A percentile compares a stretch with the other conserved stretches of the same genome.
phyloP scores from a whole-genome alignment of 257 asterid species.

The Salvia rosmarinus region DNA sequence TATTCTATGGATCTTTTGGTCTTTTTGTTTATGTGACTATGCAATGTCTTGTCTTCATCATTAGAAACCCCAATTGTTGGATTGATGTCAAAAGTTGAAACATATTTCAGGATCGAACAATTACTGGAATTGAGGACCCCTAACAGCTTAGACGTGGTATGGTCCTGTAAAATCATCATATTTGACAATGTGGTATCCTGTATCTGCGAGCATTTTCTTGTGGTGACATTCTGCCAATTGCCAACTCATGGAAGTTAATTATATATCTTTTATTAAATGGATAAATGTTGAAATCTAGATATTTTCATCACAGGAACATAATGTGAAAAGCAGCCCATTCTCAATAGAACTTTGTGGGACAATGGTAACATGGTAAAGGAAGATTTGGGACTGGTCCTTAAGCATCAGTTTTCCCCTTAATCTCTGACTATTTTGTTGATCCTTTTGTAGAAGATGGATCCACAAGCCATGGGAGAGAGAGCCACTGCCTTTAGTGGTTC shows the following conservation, averaged over 20 bases:
- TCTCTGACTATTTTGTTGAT: conserved; percentile 18
- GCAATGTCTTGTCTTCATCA: conserved; percentile 13
- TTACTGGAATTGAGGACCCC: conserved; percentile 48
- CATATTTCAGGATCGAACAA: conserved; percentile 52
- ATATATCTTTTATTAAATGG: neutral
- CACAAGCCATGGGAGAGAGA: too few species aligned
- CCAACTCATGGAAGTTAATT: neutral
- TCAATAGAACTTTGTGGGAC: neutral
- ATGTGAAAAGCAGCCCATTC: neutral
- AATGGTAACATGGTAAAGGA: too few species aligned
- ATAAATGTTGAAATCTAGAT: neutral
- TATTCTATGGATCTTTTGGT: neutral
- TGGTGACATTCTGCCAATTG: neutral
- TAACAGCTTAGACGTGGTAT: conserved; percentile 39
- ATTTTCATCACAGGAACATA: neutral
- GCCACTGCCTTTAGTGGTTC: neutral
- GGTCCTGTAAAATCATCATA: conserved; percentile 15
- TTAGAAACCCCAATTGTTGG: neutral
- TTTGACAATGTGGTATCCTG: conserved; percentile 15
- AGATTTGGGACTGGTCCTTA: neutral
- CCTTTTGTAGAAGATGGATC: too few species aligned
- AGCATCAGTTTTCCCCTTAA: neutral
- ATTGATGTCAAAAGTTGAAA: conserved; percentile 9
- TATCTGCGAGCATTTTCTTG: conserved; percentile 1
- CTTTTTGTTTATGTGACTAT: neutral